A percentile compares a stretch with the other conserved stretches of the same genome.
Evolutionary conservation across 2,329 filamentous ascomycete species (phyloP).

Genomic region (Botrytis hyacinthi): DNA sequence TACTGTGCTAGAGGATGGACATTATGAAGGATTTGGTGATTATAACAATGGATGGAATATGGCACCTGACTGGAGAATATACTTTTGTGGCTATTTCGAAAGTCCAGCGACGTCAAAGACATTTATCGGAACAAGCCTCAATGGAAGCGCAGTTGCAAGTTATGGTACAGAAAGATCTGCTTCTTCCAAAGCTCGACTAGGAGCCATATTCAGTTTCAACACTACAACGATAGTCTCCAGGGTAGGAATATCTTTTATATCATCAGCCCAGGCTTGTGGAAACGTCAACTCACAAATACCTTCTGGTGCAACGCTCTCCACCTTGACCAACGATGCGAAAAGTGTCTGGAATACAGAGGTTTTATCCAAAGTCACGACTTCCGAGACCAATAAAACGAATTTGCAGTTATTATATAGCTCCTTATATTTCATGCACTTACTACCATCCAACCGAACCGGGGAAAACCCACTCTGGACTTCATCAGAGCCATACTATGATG

Average conservation of each 20-base stretch:
- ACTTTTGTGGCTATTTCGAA: slow-evolving; percentile 49
- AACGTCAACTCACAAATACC: slow-evolving; percentile 48
- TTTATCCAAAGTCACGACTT: slow-evolving; percentile 62
- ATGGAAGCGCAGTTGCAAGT: slow-evolving; percentile 25
- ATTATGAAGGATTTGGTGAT: slow-evolving; percentile 58
- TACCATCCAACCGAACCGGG: slow-evolving; percentile 62
- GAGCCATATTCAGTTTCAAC: slow-evolving; percentile 48
- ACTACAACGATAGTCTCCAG: slow-evolving; percentile 46
- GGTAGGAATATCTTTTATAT: slow-evolving; percentile 52
- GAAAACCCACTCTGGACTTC: slow-evolving; percentile 67
- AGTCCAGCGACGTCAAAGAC: slow-evolving; percentile 50
- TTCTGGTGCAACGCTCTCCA: slow-evolving; percentile 43
- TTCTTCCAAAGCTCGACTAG: slow-evolving; percentile 41
- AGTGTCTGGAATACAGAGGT: slow-evolving; percentile 60
- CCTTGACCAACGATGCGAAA: slow-evolving; percentile 46
- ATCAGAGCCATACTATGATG: slow-evolving; percentile 66
- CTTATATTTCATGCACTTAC: slow-evolving; percentile 50
- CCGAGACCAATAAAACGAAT: slow-evolving; percentile 53
- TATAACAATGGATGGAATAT: slow-evolving; percentile 69
- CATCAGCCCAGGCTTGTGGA: slow-evolving; percentile 48
- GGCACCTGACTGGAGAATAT: slow-evolving; percentile 60
- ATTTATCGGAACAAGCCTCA: slow-evolving; percentile 35
- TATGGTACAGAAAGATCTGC: slow-evolving; percentile 35
- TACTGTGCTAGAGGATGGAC: slow-evolving; percentile 47
- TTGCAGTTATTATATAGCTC: slow-evolving; percentile 64